Conservation (phyloP, 106 monocot genomes). For the Phalaenopsis aphrodite region DNA sequence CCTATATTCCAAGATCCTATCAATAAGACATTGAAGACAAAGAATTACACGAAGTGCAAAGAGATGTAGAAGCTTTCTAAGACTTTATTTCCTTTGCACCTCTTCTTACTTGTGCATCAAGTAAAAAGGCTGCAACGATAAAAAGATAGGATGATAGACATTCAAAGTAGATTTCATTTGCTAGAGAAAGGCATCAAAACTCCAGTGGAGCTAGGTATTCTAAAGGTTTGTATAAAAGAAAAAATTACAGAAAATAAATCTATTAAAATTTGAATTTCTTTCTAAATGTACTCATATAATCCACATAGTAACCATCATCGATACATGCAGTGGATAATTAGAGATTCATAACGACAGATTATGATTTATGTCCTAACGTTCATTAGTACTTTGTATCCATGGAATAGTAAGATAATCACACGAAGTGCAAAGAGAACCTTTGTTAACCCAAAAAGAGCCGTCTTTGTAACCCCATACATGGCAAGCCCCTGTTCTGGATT, state of each 20-base stretch:
- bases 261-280: not conserved
- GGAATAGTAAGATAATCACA: not conserved
- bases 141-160: no score
- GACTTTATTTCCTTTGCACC: no score
- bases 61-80: no score
- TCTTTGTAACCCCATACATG: slow-evolving; percentile 97
- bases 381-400: not conserved
- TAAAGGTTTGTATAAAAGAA: not conserved
- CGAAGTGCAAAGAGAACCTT: slow-evolving; percentile 38
- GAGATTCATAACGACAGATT: not conserved
- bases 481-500: slow-evolving; percentile 40
- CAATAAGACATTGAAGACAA: no score
- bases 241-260: not conserved
- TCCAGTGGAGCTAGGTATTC: no score
- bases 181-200: no score
- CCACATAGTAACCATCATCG: not conserved
- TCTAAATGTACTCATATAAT: not conserved
- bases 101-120: no score
- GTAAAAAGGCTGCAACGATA: no score
- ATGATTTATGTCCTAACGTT: no score
- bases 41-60: no score
- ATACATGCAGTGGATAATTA: not conserved
- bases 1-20: no score
- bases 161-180: no score
- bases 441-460: slow-evolving; percentile 87